Evolutionary conservation across 306 rosid genomes (phyloP), one percentile per base, ranked within the genome.

Genomic region (Lathyrus aphaca): DNA sequence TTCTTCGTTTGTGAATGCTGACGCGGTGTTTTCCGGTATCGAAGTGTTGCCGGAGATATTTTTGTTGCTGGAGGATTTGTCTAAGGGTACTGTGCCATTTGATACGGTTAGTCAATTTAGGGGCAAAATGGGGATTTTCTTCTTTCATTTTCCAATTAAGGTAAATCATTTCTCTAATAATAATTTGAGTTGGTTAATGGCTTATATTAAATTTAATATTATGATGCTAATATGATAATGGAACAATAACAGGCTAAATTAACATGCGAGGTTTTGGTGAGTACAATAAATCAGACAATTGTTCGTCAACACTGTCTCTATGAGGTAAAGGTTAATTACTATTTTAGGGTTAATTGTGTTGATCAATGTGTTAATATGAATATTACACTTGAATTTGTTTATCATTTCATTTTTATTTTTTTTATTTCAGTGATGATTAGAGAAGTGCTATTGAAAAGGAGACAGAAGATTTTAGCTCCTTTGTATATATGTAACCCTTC

Each of bases 1-100:
- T 0, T 82, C 87, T 30, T 88, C 95, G 19, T 77, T 81, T 79
- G 90, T 88, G 81, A 88, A 90, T 4, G 95, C 95, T 53, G 87
- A 77, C 69, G 78, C 76, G 80, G 95, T 84, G 8, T 83, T 90
- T 39, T 18, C 23, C 0, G 96, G 87, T 4, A 78, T 90, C 19
- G 74, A 72, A 5, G 69, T 90, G 9, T 50, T 87, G 10, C 82
- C 91, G n/a, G 95, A 90, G 74, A 83, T 88, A 64, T 74, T 90
- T 61, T 49, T 69, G 45, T 60, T 90, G 59, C 83, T 90, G 19
- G 86, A 86, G 81, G 96, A 90, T 79, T 44, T 90, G 49, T 86
- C 85, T 0, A 90, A 61, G 78, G 96, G 96, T 6, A 17, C 38
- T 21, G 80, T 90, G 8, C 90, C 87, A 37, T 87, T 90, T 57